These are phyloP conservation scores for Candida yuanshanica DNA, from an alignment of 805 yeast species.

Conservation along the genomic window DNA sequence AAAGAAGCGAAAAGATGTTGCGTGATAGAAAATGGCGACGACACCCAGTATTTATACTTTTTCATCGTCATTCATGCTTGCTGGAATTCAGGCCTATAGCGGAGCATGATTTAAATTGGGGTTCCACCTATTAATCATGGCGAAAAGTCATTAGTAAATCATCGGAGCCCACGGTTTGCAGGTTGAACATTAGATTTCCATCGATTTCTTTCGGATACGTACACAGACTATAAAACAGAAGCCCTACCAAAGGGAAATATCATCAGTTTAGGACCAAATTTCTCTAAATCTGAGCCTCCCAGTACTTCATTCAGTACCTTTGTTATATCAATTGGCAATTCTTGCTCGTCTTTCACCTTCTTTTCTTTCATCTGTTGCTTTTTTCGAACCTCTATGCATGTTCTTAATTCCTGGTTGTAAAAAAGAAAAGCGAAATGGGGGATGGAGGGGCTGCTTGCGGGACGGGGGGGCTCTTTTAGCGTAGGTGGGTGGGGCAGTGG, in stretches of 20 bases:
- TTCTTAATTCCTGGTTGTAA: not conserved
- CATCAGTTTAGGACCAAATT: too few species aligned
- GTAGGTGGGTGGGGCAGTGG: too few species aligned
- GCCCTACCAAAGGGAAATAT: not conserved
- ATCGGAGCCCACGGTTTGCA: not conserved
- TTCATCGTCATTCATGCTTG: too few species aligned
- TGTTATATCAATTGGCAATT: not conserved
- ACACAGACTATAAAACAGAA: too few species aligned
- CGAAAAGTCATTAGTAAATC: not conserved
- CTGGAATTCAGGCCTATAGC: too few species aligned
- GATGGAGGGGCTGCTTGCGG: not conserved
- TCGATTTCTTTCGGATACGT: too few species aligned
- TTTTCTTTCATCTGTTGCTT: not conserved
- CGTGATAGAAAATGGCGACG: not conserved
- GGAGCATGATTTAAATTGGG: too few species aligned
- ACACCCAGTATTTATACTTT: not conserved
- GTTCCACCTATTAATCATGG: too few species aligned
- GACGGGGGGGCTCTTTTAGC: not conserved
- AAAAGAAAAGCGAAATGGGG: not conserved
- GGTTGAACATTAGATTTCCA: too few species aligned
- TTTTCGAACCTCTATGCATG: not conserved
- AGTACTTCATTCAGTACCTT: not conserved
- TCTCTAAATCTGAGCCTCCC: too few species aligned
- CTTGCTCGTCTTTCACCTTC: not conserved
- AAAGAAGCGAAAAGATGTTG: not conserved